Conservation (phyloP, 1,284 basidiomycete species). For the Fomitopsis palustris region DNA sequence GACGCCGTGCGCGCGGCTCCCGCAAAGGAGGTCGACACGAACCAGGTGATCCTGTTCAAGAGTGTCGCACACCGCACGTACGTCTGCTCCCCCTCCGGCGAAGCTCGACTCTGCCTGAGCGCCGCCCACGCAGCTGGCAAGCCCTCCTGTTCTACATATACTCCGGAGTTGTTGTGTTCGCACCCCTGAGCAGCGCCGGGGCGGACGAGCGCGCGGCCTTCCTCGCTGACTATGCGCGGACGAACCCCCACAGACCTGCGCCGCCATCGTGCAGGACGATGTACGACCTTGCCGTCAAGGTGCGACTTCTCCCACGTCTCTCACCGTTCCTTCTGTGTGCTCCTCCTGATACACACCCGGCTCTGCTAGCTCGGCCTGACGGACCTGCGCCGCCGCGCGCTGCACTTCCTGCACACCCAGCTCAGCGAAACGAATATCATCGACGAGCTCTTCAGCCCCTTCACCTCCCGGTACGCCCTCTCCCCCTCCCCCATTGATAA, state of each 20-base stretch:
- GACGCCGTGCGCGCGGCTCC: neutral
- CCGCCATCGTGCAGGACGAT: neutral
- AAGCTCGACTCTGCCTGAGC: neutral
- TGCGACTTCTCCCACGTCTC: neutral
- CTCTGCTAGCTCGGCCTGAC: neutral
- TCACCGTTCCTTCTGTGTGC: neutral
- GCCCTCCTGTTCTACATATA: neutral
- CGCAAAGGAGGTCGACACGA: neutral
- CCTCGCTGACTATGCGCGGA: neutral
- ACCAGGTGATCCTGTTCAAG: neutral
- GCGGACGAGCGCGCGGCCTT: neutral
- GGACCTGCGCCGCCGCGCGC: neutral
- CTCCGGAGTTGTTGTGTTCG: neutral
- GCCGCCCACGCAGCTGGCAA: neutral
- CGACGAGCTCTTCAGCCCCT: neutral
- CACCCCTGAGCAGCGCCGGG: neutral
- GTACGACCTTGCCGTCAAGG: neutral
- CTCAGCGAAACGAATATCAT: neutral
- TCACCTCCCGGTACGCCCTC: neutral
- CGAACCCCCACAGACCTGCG: neutral
- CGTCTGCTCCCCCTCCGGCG: neutral
- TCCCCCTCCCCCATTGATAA: neutral
- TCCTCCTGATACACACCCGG: neutral
- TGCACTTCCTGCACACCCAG: neutral
- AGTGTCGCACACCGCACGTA: neutral